phyloP scores from a whole-genome alignment of 345 rosid species.

The Linum tenue region DNA sequence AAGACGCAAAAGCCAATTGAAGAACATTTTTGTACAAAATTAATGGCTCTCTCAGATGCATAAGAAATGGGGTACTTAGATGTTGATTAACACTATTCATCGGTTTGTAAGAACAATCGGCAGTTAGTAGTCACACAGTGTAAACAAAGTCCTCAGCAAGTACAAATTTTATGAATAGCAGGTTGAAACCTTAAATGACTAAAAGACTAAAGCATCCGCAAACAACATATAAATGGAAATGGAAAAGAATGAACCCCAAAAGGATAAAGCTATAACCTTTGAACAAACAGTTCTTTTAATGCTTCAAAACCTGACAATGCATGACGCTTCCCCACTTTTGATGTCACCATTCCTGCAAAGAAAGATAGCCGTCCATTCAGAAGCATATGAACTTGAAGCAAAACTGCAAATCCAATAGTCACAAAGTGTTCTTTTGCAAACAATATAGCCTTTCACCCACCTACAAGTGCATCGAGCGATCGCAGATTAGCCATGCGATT shows the following conservation, averaged over 20 bases:
- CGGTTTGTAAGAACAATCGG: not conserved
- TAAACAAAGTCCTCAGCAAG: not conserved
- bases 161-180: no score
- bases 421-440: not conserved
- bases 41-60: not conserved
- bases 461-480: conserved; percentile 84
- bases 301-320: conserved; percentile 86
- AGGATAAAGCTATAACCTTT: conserved; percentile 34
- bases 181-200: not conserved
- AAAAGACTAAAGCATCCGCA: no score
- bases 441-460: conserved; percentile 24
- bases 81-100: not conserved
- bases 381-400: not conserved
- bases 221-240: not conserved
- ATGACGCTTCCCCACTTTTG: conserved; percentile 90
- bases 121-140: not conserved
- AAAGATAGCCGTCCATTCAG: not conserved
- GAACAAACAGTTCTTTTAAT: conserved; percentile 65
- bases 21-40: not conserved
- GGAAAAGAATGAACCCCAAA: not conserved
- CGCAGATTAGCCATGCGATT: conserved; percentile 82
- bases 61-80: no score
- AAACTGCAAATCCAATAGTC: not conserved
- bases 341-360: conserved; percentile 80
- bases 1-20: not conserved